phyloP scores from a whole-genome alignment of 768 basidiomycete species.

The Stropharia rugosoannulata region DNA sequence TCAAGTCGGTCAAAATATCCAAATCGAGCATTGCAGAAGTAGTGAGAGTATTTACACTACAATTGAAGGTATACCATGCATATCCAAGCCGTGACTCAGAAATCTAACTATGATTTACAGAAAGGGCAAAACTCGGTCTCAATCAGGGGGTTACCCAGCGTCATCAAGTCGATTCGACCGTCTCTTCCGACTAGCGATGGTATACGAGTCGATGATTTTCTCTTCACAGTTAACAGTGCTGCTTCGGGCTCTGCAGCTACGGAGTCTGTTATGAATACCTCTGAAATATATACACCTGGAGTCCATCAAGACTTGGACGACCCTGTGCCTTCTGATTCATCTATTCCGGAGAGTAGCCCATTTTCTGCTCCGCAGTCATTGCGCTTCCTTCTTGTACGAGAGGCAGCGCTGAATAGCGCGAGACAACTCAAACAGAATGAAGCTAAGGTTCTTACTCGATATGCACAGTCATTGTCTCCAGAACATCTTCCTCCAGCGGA shows the following conservation, averaged over 20 bases:
- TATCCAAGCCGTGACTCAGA: not conserved
- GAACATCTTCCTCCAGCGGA: conserved; percentile 38
- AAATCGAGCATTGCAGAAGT: conserved; percentile 57
- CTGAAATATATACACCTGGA: too few relatives aligned
- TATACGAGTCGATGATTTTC: conserved; percentile 46
- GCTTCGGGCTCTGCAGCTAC: conserved; percentile 1
- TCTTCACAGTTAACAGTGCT: conserved; percentile 37
- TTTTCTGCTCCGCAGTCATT: conserved; percentile 4
- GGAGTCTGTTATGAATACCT: too few relatives aligned
- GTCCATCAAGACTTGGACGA: too few relatives aligned
- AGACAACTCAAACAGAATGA: conserved; percentile 39
- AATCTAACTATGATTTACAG: conserved; percentile 27
- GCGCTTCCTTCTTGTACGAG: conserved; percentile 35
- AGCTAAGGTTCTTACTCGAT: conserved; percentile 38
- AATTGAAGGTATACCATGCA: conserved; percentile 43
- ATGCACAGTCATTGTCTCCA: conserved; percentile 42
- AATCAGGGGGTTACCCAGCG: conserved; percentile 47
- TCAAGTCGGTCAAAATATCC: conserved; percentile 58
- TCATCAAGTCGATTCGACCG: conserved; percentile 53
- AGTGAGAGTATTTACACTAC: conserved; percentile 46
- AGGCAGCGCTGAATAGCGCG: conserved; percentile 33
- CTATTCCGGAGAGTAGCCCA: conserved; percentile 26
- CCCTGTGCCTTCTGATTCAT: too few relatives aligned
- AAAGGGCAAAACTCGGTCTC: conserved; percentile 52
- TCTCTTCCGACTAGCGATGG: conserved; percentile 47